Evolutionary conservation across 768 basidiomycete genomes (phyloP).

Genomic region (Podaxis sp.): DNA sequence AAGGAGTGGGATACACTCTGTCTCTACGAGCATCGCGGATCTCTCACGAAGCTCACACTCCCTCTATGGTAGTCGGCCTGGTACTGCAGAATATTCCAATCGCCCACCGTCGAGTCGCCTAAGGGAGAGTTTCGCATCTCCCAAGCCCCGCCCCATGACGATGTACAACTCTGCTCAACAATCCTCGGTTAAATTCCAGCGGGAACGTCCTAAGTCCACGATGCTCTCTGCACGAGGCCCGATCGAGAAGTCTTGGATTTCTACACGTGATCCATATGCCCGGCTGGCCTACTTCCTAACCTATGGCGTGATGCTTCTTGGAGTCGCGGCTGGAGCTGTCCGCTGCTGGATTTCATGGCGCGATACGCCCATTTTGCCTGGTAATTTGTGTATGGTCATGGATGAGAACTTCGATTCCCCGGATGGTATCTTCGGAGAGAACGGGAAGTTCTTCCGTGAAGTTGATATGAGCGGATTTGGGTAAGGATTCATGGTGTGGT

Average conservation of each 20-base stretch:
- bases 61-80: constrained; percentile 35
- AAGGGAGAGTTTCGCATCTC: constrained; percentile 59
- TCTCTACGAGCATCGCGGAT: constrained; percentile 41
- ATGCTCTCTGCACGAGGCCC: constrained; percentile 35
- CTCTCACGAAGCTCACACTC: constrained; percentile 39
- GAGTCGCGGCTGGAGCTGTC: constrained; percentile 48
- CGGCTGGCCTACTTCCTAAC: constrained; percentile 63
- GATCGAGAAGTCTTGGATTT: constrained; percentile 65
- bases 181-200: constrained; percentile 35
- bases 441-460: constrained; percentile 71
- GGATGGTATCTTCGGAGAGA: constrained; percentile 55
- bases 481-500: constrained; percentile 35
- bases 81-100: constrained; percentile 18
- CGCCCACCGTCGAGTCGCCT: constrained; percentile 32
- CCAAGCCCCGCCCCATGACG: constrained; percentile 56
- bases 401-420: constrained; percentile 73
- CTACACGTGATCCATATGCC: constrained; percentile 51
- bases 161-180: constrained; percentile 48
- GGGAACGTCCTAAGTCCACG: constrained; percentile 49
- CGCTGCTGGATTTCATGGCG: constrained; percentile 59
- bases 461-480: constrained; percentile 88
- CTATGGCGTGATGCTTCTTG: constrained; percentile 56
- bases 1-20: constrained; percentile 35
- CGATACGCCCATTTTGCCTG: constrained; percentile 42
- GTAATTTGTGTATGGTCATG: constrained; percentile 64